Evolutionary conservation across 192 early-diverging fungal species (phyloP).

Genomic region (Umbelopsis sp.): DNA sequence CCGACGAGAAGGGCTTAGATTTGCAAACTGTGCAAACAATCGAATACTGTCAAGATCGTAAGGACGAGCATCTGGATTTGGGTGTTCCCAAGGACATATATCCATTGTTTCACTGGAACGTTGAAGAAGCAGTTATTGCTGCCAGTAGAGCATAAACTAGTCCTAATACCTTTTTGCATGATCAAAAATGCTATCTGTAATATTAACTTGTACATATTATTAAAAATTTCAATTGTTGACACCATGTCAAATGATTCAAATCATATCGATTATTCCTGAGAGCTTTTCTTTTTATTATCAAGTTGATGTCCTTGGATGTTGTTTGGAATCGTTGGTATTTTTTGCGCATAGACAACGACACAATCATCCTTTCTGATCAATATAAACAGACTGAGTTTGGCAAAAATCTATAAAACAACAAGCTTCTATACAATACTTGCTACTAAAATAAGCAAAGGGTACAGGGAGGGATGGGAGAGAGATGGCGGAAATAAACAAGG

Average conservation of each 20-base stretch:
- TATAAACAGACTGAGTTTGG: neutral
- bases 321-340: neutral
- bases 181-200: slow-evolving; percentile 2
- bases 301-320: neutral
- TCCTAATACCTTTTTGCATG: neutral
- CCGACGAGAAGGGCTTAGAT: neutral
- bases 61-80: neutral
- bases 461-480: neutral
- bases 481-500: neutral
- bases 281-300: neutral
- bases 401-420: slow-evolving; percentile 20
- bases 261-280: no score
- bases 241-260: no score
- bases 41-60: neutral
- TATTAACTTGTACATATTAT: no score
- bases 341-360: slow-evolving; percentile 11
- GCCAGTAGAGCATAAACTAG: slow-evolving; percentile 5
- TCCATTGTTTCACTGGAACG: slow-evolving; percentile 41
- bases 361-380: neutral
- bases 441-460: slow-evolving; percentile 10
- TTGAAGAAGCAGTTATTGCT: slow-evolving; percentile 30
- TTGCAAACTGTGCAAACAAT: slow-evolving; percentile 10
- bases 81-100: slow-evolving; percentile 30
- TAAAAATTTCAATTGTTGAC: no score
- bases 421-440: slow-evolving; percentile 21